Conservation (phyloP, 2,329 filamentous ascomycete species). For the Ceratocystis variospora region DNA sequence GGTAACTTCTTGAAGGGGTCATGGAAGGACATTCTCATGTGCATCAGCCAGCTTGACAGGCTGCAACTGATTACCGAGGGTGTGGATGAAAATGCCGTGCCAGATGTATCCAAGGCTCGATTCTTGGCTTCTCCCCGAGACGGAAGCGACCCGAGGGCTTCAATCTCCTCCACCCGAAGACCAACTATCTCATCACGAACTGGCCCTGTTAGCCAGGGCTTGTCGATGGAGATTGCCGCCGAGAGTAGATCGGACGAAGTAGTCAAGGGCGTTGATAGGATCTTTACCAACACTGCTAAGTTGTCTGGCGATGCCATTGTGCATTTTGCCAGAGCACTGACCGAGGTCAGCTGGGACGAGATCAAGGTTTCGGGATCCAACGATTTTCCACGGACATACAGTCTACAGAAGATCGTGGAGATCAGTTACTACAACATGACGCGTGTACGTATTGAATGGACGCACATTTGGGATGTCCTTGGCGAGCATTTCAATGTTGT, state of each 20-base stretch:
- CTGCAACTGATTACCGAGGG: slow-evolving; percentile 90
- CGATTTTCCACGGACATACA: slow-evolving; percentile 91
- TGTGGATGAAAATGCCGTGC: slow-evolving; percentile 81
- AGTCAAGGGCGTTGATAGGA: slow-evolving; percentile 81
- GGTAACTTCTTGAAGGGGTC: slow-evolving; percentile 79
- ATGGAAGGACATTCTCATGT: slow-evolving; percentile 91
- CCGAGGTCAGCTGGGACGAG: slow-evolving; percentile 97
- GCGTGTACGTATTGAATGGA: slow-evolving; percentile 95
- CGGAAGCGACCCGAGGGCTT: slow-evolving; percentile 48
- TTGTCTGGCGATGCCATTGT: slow-evolving; percentile 89
- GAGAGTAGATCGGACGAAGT: slow-evolving; percentile 90
- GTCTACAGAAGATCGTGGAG: slow-evolving; percentile 92
- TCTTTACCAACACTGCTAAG: slow-evolving; percentile 92
- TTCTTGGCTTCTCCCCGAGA: slow-evolving; percentile 49
- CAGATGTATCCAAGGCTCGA: slow-evolving; percentile 76
- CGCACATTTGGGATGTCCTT: slow-evolving; percentile 92
- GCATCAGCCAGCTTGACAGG: slow-evolving; percentile 87
- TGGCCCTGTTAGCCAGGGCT: slow-evolving; percentile 39
- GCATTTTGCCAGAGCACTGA: slow-evolving; percentile 81
- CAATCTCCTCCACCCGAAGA: slow-evolving; percentile 39
- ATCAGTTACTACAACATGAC: slow-evolving; percentile 99
- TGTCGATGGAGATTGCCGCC: slow-evolving; percentile 68
- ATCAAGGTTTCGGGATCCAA: slow-evolving; percentile 95
- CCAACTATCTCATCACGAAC: slow-evolving; percentile 17
- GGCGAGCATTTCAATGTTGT: slow-evolving; percentile 97